Conservation (phyloP, 306 rosid species). For the Dryas octopetala region DNA sequence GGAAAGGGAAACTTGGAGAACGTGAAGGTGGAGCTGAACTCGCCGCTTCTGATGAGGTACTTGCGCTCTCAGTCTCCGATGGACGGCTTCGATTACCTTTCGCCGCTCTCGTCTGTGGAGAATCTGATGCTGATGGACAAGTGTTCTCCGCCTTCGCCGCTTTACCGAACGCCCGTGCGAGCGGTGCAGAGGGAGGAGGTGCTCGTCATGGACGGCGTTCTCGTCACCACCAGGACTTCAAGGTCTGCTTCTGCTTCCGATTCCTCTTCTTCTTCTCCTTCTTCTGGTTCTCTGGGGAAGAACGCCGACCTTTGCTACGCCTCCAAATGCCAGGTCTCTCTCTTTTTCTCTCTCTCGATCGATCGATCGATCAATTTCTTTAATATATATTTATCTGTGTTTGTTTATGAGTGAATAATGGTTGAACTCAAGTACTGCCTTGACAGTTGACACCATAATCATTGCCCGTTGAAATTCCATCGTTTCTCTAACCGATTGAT, state of each 20-base stretch:
- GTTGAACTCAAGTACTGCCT: background rate
- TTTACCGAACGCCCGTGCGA: slow-evolving; percentile 52
- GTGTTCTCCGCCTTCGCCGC: slow-evolving; percentile 29
- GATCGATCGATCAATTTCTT: background rate
- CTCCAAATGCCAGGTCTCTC: slow-evolving; percentile 56
- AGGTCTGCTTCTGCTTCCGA: slow-evolving; percentile 35
- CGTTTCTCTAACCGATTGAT: background rate
- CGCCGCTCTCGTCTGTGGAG: slow-evolving; percentile 57
- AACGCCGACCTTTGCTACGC: slow-evolving; percentile 35
- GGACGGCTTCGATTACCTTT: slow-evolving; percentile 28
- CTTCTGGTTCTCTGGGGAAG: slow-evolving; percentile 28
- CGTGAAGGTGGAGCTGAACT: slow-evolving; percentile 40
- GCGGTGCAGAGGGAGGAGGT: slow-evolving; percentile 56
- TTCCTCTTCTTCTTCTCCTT: slow-evolving; percentile 36
- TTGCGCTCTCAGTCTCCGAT: slow-evolving; percentile 33
- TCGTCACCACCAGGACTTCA: slow-evolving; percentile 42
- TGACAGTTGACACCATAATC: background rate
- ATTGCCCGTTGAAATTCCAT: background rate
- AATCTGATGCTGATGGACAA: slow-evolving; percentile 36
- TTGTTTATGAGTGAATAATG: background rate
- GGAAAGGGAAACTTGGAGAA: slow-evolving; percentile 47
- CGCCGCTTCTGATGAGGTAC: slow-evolving; percentile 45
- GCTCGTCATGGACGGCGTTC: slow-evolving; percentile 69
- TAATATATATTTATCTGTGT: background rate
- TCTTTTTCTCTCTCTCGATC: slow-evolving; percentile 18